These are phyloP conservation scores for Amoebophrya sp. DNA, from an alignment of 169 alveolate species.

Conservation along the genomic window DNA sequence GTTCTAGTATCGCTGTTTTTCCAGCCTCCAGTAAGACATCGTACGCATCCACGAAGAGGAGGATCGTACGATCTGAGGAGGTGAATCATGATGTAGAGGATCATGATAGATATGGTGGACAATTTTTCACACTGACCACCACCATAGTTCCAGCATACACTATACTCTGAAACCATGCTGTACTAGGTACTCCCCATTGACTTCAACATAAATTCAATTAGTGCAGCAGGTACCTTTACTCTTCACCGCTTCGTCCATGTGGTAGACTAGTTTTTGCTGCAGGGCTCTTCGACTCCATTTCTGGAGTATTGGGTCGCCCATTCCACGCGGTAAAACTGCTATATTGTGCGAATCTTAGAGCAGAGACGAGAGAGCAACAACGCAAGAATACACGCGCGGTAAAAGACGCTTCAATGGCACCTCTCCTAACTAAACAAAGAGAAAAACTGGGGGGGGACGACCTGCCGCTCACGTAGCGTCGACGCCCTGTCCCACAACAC, in stretches of 20 bases:
- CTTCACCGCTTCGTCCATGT: not conserved
- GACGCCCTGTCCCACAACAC: not conserved
- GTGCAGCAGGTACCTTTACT: not conserved
- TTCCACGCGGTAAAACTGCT: not conserved
- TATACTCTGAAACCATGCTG: too few relatives aligned
- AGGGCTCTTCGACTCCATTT: not conserved
- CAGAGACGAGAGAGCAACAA: not conserved
- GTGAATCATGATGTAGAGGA: too few relatives aligned
- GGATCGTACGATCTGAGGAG: too few relatives aligned
- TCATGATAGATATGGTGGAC: too few relatives aligned
- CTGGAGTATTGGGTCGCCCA: conserved; percentile 11
- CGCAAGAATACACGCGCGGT: not conserved
- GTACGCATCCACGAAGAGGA: conserved; percentile 1
- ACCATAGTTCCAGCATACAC: too few relatives aligned
- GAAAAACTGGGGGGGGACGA: not conserved
- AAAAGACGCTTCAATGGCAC: not conserved
- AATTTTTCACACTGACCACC: too few relatives aligned
- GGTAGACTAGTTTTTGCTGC: conserved; percentile 10
- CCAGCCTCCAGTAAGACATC: conserved; percentile 10
- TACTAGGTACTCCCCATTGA: too few relatives aligned
- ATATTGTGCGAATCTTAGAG: too few relatives aligned
- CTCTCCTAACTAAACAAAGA: not conserved
- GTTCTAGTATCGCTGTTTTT: not conserved
- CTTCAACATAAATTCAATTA: too few relatives aligned
- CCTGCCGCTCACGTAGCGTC: not conserved